Evolutionary conservation across 257 asterid genomes (phyloP), one percentile per base, ranked within the genome.

Genomic region (Solanum verrucosum): DNA sequence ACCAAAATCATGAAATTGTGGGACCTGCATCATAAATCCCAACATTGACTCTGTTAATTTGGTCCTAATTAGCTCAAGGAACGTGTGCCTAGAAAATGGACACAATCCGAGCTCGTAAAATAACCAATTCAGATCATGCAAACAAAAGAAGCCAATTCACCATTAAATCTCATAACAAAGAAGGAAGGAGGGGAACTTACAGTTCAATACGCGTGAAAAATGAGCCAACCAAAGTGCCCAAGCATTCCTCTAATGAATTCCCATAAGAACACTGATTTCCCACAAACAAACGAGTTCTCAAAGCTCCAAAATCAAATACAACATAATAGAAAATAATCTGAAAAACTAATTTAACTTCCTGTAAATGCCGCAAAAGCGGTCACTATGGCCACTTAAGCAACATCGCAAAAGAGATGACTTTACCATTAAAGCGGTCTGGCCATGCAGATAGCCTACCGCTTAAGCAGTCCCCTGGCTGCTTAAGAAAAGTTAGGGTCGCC

Each of bases 381-480:
- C 27, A 63, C 31, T 63, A 9, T 63, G 16, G 6, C 15, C 7
- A 2, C 14, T 9, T 63, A 63, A 63, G 7, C 0, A 10, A 6
- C 16, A 23, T 21, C 29, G 0, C 16, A 63, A 4, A 2, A 63
- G 29, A 4, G 29, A 23, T n/a, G 5, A 9, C 27, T 21, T 60
- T 6, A 10, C 31, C 31, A 23, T 15, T 23, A 63, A 63, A 63
- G 71, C 31, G 29, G 14, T 1, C 7, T 56, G 10, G 65, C n/a
- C 23, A 56, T 16, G 3, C 0, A 63, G 31, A n/a, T 7, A 10
- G 1, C 31, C 31, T 63, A 63, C 0, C 0, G 3, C 3, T 23
- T n/a, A 63, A 63, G 4, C 2, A 0, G 31, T 9, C 31, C 1
- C 16, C 16, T 63, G 0, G 16, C 3, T 0, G 0, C 15, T 63